These are phyloP conservation scores for Barbarea vulgaris DNA, from an alignment of 345 rosid species.

Conservation along the genomic window DNA sequence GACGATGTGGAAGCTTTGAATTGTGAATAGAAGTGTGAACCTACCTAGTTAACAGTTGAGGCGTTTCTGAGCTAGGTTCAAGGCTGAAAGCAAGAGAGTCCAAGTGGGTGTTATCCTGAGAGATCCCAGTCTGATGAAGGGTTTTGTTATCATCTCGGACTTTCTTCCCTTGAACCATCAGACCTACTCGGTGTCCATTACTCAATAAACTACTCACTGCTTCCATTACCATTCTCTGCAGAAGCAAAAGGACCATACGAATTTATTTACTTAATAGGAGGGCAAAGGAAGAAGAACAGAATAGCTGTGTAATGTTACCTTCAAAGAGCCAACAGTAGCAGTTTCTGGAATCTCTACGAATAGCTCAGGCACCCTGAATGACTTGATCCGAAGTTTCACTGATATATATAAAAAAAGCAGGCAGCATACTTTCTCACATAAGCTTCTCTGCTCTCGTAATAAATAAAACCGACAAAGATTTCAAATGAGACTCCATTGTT, in stretches of 20 bases:
- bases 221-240: slow-evolving; percentile 89
- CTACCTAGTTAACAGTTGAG: slow-evolving; percentile 75
- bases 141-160: slow-evolving; percentile 89
- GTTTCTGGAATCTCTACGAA: slow-evolving; percentile 84
- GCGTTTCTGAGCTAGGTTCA: slow-evolving; percentile 66
- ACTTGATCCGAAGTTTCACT: slow-evolving; percentile 93
- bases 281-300: background rate
- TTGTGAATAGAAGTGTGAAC: slow-evolving; percentile 38
- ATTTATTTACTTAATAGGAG: background rate
- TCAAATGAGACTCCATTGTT: background rate
- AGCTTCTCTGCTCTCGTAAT: background rate
- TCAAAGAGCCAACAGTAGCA: slow-evolving; percentile 88
- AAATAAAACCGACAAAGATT: background rate
- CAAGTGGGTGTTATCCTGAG: slow-evolving; percentile 52
- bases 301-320: slow-evolving; percentile 47
- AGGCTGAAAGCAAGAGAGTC: slow-evolving; percentile 83
- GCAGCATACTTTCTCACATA: background rate
- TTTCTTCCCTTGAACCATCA: slow-evolving; percentile 85
- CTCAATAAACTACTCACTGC: slow-evolving; percentile 80
- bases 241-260: slow-evolving; percentile 17
- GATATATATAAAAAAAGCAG: slow-evolving; percentile 31
- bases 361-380: slow-evolving; percentile 94
- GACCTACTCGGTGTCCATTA: slow-evolving; percentile 74
- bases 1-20: background rate
- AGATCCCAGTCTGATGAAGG: slow-evolving; percentile 81